These are phyloP conservation scores for Penicillium sp. DNA, from an alignment of 2,329 filamentous ascomycete genomes.

Conservation along the genomic window DNA sequence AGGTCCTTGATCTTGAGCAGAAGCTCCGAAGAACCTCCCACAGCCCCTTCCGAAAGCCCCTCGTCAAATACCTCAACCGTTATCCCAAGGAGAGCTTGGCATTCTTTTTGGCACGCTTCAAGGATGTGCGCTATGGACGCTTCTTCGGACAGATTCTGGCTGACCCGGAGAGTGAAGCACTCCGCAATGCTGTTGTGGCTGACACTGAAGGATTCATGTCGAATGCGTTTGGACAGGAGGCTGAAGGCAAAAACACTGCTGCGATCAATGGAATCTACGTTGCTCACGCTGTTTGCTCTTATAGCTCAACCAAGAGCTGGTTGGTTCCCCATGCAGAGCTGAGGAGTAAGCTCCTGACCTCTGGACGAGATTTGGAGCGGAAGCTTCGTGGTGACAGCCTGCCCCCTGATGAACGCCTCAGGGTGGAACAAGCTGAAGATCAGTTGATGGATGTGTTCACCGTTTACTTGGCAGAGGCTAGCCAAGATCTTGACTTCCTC, in stretches of 20 bases:
- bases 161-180: conserved; percentile 65
- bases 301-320: conserved; percentile 62
- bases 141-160: conserved; percentile 83
- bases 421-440: conserved; percentile 82
- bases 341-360: conserved; percentile 55
- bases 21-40: conserved; percentile 79
- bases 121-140: conserved; percentile 80
- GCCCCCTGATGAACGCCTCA: conserved; percentile 67
- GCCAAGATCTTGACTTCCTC: conserved; percentile 73
- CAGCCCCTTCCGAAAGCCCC: conserved; percentile 83
- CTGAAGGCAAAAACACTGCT: conserved; percentile 66
- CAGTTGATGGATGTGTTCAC: conserved; percentile 82
- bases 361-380: conserved; percentile 72
- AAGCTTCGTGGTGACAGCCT: conserved; percentile 67
- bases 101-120: conserved; percentile 71
- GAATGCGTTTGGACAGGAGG: conserved; percentile 58
- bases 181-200: conserved; percentile 68
- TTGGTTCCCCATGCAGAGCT: conserved; percentile 52
- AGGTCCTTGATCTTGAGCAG: conserved; percentile 81
- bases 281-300: conserved; percentile 69
- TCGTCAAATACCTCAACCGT: conserved; percentile 89
- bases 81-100: conserved; percentile 85
- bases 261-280: conserved; percentile 85
- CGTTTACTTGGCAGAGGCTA: conserved; percentile 68
- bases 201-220: conserved; percentile 69